These are phyloP conservation scores for Adiantum capillusveneris DNA, from an alignment of 75 land plant genomes.

Conservation along the genomic window DNA sequence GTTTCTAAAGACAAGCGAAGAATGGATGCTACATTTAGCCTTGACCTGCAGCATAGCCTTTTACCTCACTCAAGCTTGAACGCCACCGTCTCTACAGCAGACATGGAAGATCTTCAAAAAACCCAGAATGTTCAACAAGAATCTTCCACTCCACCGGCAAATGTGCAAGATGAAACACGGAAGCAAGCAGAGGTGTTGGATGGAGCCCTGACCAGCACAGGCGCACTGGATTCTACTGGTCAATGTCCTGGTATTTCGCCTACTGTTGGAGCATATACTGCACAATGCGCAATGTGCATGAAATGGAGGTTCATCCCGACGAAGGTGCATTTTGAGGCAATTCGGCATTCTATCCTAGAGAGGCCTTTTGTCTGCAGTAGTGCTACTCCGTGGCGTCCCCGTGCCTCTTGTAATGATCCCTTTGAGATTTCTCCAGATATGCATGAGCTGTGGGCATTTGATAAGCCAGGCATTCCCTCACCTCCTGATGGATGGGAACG, in stretches of 20 bases:
- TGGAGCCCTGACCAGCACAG: no score
- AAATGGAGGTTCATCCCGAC: slow-evolving; percentile 88
- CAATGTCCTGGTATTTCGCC: slow-evolving; percentile 34
- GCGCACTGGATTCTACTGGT: no score
- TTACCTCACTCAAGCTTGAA: no score
- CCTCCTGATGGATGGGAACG: slow-evolving; percentile 82
- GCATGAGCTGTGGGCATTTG: slow-evolving; percentile 75
- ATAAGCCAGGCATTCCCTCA: slow-evolving; percentile 71
- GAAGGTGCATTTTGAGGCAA: slow-evolving; percentile 74
- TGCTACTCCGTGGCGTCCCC: slow-evolving; percentile 62
- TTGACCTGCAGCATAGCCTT: no score
- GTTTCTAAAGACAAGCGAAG: no score
- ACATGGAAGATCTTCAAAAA: no score
- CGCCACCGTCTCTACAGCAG: no score
- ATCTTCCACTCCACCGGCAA: no score
- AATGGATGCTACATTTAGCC: no score
- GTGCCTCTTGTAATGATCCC: slow-evolving; percentile 60
- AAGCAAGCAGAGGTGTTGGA: no score
- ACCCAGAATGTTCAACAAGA: no score
- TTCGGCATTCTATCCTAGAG: slow-evolving; percentile 55
- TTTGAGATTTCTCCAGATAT: slow-evolving; percentile 63
- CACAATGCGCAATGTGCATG: slow-evolving; percentile 69
- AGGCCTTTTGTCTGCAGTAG: slow-evolving; percentile 57
- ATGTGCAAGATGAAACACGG: no score
- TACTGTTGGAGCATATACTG: slow-evolving; percentile 65